phyloP scores from a whole-genome alignment of 108 stramenopile genomes.

The Stephanodiscus minutulus region DNA sequence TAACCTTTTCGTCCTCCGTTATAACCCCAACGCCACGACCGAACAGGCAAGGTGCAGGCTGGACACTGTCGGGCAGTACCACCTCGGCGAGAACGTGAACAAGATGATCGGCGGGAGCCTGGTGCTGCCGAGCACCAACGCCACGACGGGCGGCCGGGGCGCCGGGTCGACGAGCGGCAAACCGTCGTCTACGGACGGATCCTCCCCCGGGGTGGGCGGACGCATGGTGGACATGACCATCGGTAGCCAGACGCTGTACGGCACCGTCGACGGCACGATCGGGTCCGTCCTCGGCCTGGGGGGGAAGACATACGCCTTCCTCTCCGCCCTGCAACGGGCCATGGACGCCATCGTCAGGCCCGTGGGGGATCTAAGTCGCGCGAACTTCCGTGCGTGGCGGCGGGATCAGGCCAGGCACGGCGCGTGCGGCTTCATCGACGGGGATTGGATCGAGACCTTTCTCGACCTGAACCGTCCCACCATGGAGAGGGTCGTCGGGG shows the following conservation, averaged over 20 bases:
- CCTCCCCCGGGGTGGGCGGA: conserved; percentile 28
- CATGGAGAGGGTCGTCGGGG: conserved; percentile 72
- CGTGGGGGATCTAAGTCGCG: conserved; percentile 89
- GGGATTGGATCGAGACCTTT: conserved; percentile 93
- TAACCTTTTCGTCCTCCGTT: conserved; percentile 90
- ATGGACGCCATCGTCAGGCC: conserved; percentile 69
- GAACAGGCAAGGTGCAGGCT: conserved; percentile 88
- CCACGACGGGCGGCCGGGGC: conserved; percentile 10
- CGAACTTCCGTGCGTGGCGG: conserved; percentile 82
- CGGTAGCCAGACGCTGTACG: conserved; percentile 91
- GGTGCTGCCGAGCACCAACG: conserved; percentile 76
- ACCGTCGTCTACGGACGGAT: conserved; percentile 12
- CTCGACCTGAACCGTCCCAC: conserved; percentile 86
- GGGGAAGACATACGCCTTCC: conserved; percentile 84
- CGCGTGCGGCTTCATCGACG: conserved; percentile 91
- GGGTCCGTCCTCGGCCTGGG: conserved; percentile 89
- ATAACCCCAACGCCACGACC: conserved; percentile 78
- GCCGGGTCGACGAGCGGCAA: conserved; percentile 3
- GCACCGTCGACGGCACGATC: conserved; percentile 93
- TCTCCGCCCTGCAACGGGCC: conserved; percentile 78
- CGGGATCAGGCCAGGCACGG: conserved; percentile 66
- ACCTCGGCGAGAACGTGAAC: conserved; percentile 97
- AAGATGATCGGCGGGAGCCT: conserved; percentile 90
- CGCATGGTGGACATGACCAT: conserved; percentile 59
- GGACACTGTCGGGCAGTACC: conserved; percentile 91